Evolutionary conservation across 805 yeast species (phyloP), one percentile per base, ranked within the genome.

Genomic region (Limtongozyma cylindracea): DNA sequence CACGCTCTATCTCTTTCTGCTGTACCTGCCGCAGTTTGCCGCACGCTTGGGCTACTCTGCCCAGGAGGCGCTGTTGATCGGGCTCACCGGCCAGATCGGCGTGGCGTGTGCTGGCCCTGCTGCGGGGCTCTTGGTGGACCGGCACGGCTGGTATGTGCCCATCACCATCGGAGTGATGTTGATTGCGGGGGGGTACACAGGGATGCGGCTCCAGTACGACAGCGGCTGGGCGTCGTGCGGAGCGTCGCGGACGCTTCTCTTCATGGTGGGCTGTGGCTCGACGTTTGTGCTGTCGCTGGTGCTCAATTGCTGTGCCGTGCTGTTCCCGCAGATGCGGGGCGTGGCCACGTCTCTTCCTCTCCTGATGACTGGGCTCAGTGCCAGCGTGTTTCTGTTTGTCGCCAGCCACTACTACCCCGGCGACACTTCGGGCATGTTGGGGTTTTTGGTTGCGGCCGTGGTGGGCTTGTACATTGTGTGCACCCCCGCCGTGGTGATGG

Each of bases 1-100:
- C 1, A 74, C 88, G 2, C 47, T 71, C 33, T 74, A 74, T 41
- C 46, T 73, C 20, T 74, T 66, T 42, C 65, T 76, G 6, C 74
- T 77, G 1, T 74, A 64, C 38, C 69, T 78, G 18, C 84, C 91
- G 0, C 88, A 74, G 37, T 50, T 72, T 24, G 74, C 80, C 1
- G 41, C 40, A 14, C 50, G 52, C 23, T 51, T 74, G 23, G 43
- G 45, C 11, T 61, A 74, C 31, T 37, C 61, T 1, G 77, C 74
- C 3, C 53, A 74, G 1, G 57, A 68, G 23, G 51, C 73, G 4
- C 63, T 80, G 4, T 36, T 53, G 14, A 54, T 73, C 3, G 82
- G 78, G 3, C 56, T 71, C 34, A 38, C 57, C 6, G 91, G 84
- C 2, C 61, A 69, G 16, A 42, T 72, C 18, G 78, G 82, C 1